A percentile compares a stretch with the other conserved stretches of the same genome.
Evolutionary conservation across 2,329 filamentous ascomycete genomes (phyloP).

Genomic region (Penicillium paneum): DNA sequence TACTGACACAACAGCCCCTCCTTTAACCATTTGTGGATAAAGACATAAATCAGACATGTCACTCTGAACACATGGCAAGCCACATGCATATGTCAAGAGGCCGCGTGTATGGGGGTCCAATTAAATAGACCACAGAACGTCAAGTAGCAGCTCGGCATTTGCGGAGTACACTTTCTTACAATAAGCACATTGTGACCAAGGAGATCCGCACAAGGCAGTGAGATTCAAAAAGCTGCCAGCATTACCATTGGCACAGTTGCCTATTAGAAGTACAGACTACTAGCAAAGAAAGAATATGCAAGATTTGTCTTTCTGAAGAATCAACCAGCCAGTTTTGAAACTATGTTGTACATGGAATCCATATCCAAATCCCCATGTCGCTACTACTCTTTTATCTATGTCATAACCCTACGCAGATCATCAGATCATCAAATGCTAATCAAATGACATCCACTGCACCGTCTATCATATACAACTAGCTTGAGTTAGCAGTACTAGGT

Average conservation of each 20-base stretch:
- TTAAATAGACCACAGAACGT: neutral
- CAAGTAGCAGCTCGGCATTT: neutral
- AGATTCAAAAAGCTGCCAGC: neutral
- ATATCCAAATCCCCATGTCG: neutral
- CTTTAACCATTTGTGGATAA: conserved; percentile 3
- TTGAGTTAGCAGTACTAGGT: neutral
- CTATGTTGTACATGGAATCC: neutral
- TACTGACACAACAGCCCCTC: neutral
- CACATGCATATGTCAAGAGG: conserved; percentile 11
- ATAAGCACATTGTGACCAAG: neutral
- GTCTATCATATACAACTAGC: neutral
- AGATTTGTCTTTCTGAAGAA: neutral
- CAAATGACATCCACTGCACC: neutral
- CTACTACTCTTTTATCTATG: neutral
- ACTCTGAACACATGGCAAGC: conserved; percentile 24
- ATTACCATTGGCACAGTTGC: neutral
- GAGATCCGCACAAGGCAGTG: neutral
- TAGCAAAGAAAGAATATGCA: neutral
- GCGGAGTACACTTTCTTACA: neutral
- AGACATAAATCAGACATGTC: conserved; percentile 16
- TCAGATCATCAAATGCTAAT: neutral
- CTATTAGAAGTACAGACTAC: neutral
- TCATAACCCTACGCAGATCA: neutral
- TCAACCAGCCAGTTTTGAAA: neutral
- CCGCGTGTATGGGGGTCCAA: conserved; percentile 6